A percentile compares a stretch with the other conserved stretches of the same genome.
These are phyloP conservation scores for Penicillium dipodomyicola DNA, from an alignment of 495 filamentous ascomycete species.

Conservation along the genomic window DNA sequence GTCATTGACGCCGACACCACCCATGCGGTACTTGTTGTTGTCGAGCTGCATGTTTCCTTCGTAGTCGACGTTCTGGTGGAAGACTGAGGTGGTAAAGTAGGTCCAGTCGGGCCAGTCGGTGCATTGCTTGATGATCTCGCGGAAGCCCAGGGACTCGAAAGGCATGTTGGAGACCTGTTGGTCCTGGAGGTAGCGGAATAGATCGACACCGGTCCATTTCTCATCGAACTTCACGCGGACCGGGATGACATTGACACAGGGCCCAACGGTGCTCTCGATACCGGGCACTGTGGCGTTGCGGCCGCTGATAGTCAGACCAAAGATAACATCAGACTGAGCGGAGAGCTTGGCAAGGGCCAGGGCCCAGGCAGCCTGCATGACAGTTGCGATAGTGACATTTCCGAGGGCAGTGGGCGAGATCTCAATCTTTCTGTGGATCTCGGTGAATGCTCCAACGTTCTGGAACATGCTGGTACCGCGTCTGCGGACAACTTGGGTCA, in stretches of 20 bases:
- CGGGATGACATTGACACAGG: conserved; percentile 60
- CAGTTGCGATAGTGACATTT: conserved; percentile 54
- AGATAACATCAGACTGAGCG: conserved; percentile 51
- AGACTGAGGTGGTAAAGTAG: conserved; percentile 47
- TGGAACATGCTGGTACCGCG: conserved; percentile 39
- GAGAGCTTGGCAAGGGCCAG: conserved; percentile 52
- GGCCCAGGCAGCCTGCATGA: conserved; percentile 59
- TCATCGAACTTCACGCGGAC: conserved; percentile 52
- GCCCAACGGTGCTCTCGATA: conserved; percentile 54
- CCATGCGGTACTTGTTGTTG: conserved; percentile 48
- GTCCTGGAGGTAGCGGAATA: conserved; percentile 55
- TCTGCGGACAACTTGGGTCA: conserved; percentile 45
- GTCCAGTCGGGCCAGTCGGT: conserved; percentile 57
- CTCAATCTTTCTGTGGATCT: conserved; percentile 40
- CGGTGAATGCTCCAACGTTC: conserved; percentile 37
- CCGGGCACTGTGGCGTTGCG: conserved; percentile 54
- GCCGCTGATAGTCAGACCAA: conserved; percentile 55
- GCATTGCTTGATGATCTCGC: conserved; percentile 57
- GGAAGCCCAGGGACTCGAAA: conserved; percentile 57
- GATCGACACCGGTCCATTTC: conserved; percentile 48
- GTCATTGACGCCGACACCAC: conserved; percentile 49
- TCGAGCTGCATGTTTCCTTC: conserved; percentile 45
- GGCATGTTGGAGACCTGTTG: conserved; percentile 59
- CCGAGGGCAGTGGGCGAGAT: conserved; percentile 39
- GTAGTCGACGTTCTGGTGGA: conserved; percentile 49